Base-by-base conservation (phyloP, 2,329 filamentous ascomycete species). In the Xylariaceae sp. region DNA sequence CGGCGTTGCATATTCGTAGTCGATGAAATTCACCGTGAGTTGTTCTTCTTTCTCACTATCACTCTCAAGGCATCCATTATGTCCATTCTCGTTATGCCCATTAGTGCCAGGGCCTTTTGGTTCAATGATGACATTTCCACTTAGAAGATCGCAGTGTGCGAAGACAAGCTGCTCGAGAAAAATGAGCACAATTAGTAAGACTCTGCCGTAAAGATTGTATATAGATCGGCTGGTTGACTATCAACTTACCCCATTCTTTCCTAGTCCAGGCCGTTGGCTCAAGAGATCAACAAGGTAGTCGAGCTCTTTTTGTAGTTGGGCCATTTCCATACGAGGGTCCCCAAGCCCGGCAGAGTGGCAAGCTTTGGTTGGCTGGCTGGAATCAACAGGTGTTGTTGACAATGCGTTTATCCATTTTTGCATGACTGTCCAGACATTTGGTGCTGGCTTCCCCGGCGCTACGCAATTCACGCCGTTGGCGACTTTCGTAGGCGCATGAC, bases 1-100 rank as follows among this genome's bases (percentile, higher is more conserved):
- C 2, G 93, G 91, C 4, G 89, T 93, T 12, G 91, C 90, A 67
- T 98, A 98, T 67, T 98, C 93, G 72, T 97, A 98, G 70, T 98
- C 93, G 65, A 98, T 98, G 69, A 98, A 97, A 62, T 80, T 80
- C 44, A 92, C 85, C 3, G 69, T 75, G 39, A 77, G 72, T 16
- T 49, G 40, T 14, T 48, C 54, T 36, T 48, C 44, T 20, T 73
- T 63, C 25, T 66, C 64, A 22, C 68, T 61, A 12, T 64, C 58
- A 21, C 29, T 33, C 16, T 20, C 33, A 32, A 19, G 40, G 22
- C 36, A 19, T n/a, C n/a, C 36, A n/a, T n/a, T n/a, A n/a, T n/a
- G n/a, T n/a, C n/a, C n/a, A n/a, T n/a, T n/a, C n/a, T 55, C 55
- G 17, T 55, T 49, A 29, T 56, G 59, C 36, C 60, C 63, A 55